Evolutionary conservation across 768 basidiomycete species (phyloP), one percentile per base, ranked within the genome.

Genomic region (Lactifluus pinguis): DNA sequence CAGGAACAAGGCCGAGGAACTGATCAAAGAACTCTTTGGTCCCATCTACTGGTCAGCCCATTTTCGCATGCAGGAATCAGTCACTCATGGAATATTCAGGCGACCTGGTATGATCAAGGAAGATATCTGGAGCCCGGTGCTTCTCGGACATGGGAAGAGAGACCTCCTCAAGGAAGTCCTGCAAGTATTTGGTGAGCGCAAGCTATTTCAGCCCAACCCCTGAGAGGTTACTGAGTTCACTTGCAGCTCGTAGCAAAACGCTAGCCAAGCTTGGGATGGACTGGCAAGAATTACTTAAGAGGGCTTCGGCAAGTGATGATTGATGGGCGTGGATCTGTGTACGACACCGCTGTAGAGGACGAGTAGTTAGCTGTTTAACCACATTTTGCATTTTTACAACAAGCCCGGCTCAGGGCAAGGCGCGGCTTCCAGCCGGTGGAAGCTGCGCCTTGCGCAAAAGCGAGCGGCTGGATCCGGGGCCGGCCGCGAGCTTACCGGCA

Each of bases 21-120:
- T 99, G 57, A 81, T 95, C 53, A 87, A 82, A 72, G 97, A 98
- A 64, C 77, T 98, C 55, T 85, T 89, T 67, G 94, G 95, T 15
- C 95, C 94, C 0, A 75, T 94, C 42, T 95, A 91, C 73, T 88
- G 85, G 95, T 95, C 69, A 60, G 89, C 80, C 1, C 30, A 34
- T 45, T 41, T 7, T 13, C 47, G n/a, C 45, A 54, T 41, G 7
- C 42, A 54, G 6, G 38, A 6, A 19, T 17, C 19, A 9, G 32
- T 50, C 4, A 7, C 62, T 30, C 25, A 61, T 61, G 63, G 50
- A 56, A 42, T 8, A 36, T 55, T n/a, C 68, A 88, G 88, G 83
- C 83, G 87, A 38, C 85, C 88, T 49, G 79, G 80, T 17, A 77
- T 80, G 47, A 21, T n/a, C 38, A 64, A 64, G 59, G 83, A 75